Percentiles rank a stretch among this genome's conserved stretches.
phyloP scores from a whole-genome alignment of 2,329 filamentous ascomycete genomes.

The Claviceps pusilla region DNA sequence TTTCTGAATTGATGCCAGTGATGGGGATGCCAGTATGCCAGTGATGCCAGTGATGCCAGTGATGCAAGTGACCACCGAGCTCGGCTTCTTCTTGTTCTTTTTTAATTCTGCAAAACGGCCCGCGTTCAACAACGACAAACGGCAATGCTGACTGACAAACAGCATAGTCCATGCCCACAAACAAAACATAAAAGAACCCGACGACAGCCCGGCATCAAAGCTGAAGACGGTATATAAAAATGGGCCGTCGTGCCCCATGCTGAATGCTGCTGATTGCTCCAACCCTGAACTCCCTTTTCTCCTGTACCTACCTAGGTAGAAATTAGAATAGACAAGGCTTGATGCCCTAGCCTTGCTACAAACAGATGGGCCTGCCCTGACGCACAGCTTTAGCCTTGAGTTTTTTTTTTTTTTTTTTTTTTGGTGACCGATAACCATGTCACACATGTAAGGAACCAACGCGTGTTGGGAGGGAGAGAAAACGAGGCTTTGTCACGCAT shows the following conservation, averaged over 20 bases:
- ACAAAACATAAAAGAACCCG: not conserved
- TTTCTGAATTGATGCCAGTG: not conserved
- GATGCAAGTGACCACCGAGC: not conserved
- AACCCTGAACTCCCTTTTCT: not conserved
- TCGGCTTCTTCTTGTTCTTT: not conserved
- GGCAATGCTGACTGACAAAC: not conserved
- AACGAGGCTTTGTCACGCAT: not conserved
- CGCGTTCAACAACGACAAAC: not conserved
- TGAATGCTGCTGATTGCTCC: not conserved
- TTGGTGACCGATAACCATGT: constrained; percentile 5
- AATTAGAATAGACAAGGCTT: not conserved
- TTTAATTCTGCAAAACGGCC: not conserved
- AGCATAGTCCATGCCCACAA: not conserved
- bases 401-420: not conserved
- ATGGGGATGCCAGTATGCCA: too few species aligned
- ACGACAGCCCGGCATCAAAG: not conserved
- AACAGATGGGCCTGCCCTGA: not conserved
- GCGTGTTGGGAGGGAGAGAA: not conserved
- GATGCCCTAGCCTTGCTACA: not conserved
- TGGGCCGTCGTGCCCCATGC: not conserved
- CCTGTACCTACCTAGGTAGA: not conserved
- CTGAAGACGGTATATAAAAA: not conserved
- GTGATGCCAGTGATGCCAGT: too few species aligned
- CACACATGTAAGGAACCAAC: constrained; percentile 9
- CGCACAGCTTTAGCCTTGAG: not conserved